Evolutionary conservation across 2,329 filamentous ascomycete species (phyloP), one percentile per base, ranked within the genome.

Genomic region (Aspergillus latus): DNA sequence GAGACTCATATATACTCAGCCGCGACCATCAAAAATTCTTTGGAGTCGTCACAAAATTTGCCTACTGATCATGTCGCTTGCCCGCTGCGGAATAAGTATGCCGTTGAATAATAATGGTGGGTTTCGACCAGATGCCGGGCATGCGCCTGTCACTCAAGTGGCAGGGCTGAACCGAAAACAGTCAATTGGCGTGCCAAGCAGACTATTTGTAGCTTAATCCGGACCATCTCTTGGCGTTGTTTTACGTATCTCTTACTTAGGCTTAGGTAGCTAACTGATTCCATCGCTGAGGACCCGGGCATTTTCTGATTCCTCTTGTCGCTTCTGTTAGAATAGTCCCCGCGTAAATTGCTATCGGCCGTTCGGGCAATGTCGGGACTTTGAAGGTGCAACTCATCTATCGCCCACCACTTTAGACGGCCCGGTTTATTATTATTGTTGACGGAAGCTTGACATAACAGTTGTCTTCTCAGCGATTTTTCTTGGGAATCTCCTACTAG

Each of bases 191-290:
- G 39, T 29, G 50, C 50, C 50, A 52, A 52, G 50, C 32, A 52
- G 50, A 46, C 34, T 39, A 52, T 52, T 40, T 40, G 42, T 39
- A 52, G 43, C 50, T 52, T 52, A 52, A 46, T 47, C 42, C 39
- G n/a, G 32, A 5, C 9, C 34, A 26, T 45, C 16, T 52, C 50
- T 52, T 52, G 50, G 50, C 50, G 26, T 32, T 42, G 16, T n/a
- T 42, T 42, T 9, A 16, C n/a, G 5, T 42, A 16, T 42, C 39
- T 16, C 7, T 21, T 11, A 5, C n/a, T 21, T 21, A 21, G 5
- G 15, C 21, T 10, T 21, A 42, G 16, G 7, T 42, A 16, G 6
- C 5, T 16, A 21, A 21, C 8, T 13, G 13, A 39, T 15, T 13
- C 6, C 21, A 10, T 37, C 34, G 9, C 9, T 42, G 16, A 37